These are phyloP conservation scores for Tetrastigma voinierianum DNA, from an alignment of 164 flowering plant genomes.

Conservation along the genomic window DNA sequence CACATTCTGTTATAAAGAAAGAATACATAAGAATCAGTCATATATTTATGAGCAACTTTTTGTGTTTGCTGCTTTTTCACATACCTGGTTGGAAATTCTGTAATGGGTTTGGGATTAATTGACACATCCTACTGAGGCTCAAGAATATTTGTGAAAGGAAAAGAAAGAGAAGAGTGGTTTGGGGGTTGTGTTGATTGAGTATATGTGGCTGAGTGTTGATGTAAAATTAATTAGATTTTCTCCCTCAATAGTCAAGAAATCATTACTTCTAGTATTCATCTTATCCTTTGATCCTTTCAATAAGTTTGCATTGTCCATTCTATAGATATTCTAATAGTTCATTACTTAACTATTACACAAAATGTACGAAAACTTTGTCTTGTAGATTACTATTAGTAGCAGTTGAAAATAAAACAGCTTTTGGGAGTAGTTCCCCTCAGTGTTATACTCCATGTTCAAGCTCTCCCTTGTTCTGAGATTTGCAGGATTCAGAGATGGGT, in stretches of 20 bases:
- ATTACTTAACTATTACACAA: no score
- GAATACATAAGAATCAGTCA: conserved; percentile 26
- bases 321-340: no score
- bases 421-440: no score
- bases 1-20: conserved; percentile 66
- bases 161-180: background rate
- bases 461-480: background rate
- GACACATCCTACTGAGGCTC: conserved; percentile 4
- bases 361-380: no score
- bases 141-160: background rate
- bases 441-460: background rate
- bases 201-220: background rate
- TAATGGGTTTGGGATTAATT: conserved; percentile 4
- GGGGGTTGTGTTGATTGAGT: background rate
- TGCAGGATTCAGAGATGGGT: conserved; percentile 4
- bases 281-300: no score
- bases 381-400: no score
- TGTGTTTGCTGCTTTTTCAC: background rate
- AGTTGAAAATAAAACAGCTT: no score
- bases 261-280: background rate
- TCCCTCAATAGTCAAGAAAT: conserved; percentile 1
- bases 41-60: background rate
- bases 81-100: background rate
- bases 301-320: no score
- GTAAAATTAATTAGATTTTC: conserved; percentile 4